Evolutionary conservation across 1,284 basidiomycete genomes (phyloP).

Genomic region (Macrocystidia cucumis): DNA sequence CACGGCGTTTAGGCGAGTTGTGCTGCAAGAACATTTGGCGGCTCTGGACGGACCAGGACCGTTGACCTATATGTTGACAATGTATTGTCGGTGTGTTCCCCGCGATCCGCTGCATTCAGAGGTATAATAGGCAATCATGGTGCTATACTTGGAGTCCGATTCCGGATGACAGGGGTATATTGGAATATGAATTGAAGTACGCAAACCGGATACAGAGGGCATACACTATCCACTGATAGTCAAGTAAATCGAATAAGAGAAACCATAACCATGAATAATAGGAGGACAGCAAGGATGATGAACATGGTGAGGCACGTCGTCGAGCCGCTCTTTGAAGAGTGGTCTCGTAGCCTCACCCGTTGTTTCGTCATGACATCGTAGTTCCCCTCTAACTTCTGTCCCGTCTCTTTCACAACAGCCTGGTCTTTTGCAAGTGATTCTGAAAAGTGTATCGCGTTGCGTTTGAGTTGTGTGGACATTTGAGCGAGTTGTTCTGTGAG

Average conservation of each 20-base stretch:
- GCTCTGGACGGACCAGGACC: no score
- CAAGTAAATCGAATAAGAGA: slow-evolving; percentile 63
- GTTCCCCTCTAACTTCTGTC: slow-evolving; percentile 66
- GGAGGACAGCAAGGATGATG: slow-evolving; percentile 49
- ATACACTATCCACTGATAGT: no score
- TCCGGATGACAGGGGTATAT: no score
- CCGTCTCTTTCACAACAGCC: slow-evolving; percentile 47
- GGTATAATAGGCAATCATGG: no score
- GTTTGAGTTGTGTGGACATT: slow-evolving; percentile 74
- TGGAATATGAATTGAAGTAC: no score
- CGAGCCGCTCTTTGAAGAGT: slow-evolving; percentile 54
- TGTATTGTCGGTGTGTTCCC: no score
- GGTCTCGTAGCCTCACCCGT: slow-evolving; percentile 53
- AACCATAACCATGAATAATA: slow-evolving; percentile 67
- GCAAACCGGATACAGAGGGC: no score
- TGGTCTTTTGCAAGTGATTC: slow-evolving; percentile 59
- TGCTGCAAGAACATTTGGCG: no score
- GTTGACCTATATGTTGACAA: no score
- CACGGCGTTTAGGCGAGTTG: no score
- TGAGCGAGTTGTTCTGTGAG: slow-evolving; percentile 65
- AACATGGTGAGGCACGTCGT: slow-evolving; percentile 67
- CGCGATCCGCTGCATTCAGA: no score
- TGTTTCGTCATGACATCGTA: slow-evolving; percentile 63
- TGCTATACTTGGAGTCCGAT: no score
- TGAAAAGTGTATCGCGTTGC: slow-evolving; percentile 67